These are phyloP conservation scores for Ormosia semicastrata DNA, from an alignment of 306 rosid genomes.

Conservation along the genomic window DNA sequence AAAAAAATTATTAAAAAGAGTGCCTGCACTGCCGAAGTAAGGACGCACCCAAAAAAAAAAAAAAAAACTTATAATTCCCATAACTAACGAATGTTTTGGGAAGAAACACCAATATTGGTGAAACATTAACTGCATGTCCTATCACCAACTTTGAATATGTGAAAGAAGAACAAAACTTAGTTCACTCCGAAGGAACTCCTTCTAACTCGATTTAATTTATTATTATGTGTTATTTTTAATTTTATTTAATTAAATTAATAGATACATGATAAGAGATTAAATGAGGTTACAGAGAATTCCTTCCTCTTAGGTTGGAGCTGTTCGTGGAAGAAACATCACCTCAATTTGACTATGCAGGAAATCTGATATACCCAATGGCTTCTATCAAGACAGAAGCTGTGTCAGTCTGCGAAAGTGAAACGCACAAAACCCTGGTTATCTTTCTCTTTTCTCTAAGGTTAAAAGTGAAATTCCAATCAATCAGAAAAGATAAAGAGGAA, in stretches of 20 bases:
- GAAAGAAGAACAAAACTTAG: too few relatives aligned
- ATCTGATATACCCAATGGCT: conserved; percentile 82
- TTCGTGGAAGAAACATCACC: conserved; percentile 64
- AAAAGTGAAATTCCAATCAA: conserved; percentile 27
- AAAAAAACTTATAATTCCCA: conserved; percentile 40
- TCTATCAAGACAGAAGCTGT: conserved; percentile 92
- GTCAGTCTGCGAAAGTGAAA: conserved; percentile 94
- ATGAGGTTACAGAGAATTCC: too few relatives aligned
- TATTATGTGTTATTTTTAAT: too few relatives aligned
- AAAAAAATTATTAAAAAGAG: too few relatives aligned
- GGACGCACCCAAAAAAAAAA: conserved; percentile 46
- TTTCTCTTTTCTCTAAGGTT: conserved; percentile 38
- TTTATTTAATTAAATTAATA: too few relatives aligned
- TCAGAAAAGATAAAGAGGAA: neutral
- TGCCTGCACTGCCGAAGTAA: conserved; percentile 59
- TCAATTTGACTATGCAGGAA: conserved; percentile 89
- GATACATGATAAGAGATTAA: too few relatives aligned
- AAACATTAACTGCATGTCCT: conserved; percentile 55
- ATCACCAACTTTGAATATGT: conserved; percentile 40
- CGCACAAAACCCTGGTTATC: conserved; percentile 33
- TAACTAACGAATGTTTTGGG: conserved; percentile 39
- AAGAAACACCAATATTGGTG: conserved; percentile 25
- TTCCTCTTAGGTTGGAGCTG: too few relatives aligned
- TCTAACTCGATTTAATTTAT: too few relatives aligned
- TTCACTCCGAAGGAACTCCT: too few relatives aligned